Base-by-base conservation (phyloP, 202 grass and related monocot species). In the Bolboschoenoplectus hybrid region DNA sequence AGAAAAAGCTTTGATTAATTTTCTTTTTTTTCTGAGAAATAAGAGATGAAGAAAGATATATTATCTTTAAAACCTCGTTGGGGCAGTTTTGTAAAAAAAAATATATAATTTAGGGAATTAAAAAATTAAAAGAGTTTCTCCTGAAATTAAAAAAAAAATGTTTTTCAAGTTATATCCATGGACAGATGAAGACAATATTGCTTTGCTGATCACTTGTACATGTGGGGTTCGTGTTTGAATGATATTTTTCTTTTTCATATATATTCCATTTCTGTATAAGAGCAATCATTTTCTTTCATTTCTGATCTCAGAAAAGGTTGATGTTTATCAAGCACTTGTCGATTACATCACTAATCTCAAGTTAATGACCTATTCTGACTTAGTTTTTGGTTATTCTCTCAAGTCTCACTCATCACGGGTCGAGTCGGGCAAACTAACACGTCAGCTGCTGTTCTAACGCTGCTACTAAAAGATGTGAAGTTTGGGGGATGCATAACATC, bases 281-380 rank as follows among this genome's bases (percentile, higher is more conserved):
- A 3, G 58, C 69, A 73, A 49, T 49, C 44, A 73, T 47, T 73
- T 73, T 73, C 17, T 49, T 73, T 47, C 6, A 73, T 20, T 73
- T 73, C 44, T 1, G 2, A 73, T 73, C 17, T 46, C 44, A 10
- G 17, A 49, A 62, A 36, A 13, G 69, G 41, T 1, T 47, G 69
- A 73, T 73, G 26, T 44, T 17, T 68, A 68, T 47, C 44, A 73
- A 26, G 43, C 69, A 73, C 69, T 68, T 68, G 66, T 41, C 20
- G 1, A 50, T 73, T 50, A 68, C 5, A 41, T 68, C 36, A 6
- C 36, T 68, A 68, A 68, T 66, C 9, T 66, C 35, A 35, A 12
- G 63, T 20, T 66, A 66, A 66, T 34, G 9, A 65, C 8, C 1
- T 35, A 8, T 7, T 36, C 63, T 12, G 9, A 26, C 26, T 26